phyloP scores from a whole-genome alignment of 2,329 filamentous ascomycete species.

The Byssochlamys sp. region DNA sequence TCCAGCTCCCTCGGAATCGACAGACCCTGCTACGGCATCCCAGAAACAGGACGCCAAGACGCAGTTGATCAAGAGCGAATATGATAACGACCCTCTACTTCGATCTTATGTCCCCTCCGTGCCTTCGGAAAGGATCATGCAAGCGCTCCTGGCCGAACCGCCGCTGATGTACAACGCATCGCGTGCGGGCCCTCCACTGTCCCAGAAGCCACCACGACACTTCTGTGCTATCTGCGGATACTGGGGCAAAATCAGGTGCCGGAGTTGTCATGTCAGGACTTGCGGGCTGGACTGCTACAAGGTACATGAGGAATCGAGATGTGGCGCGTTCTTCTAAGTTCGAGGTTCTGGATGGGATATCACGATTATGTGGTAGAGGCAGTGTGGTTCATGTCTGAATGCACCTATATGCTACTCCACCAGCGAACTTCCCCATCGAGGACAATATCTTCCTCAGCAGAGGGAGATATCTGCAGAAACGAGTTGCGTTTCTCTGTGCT shows the following conservation, averaged over 20 bases:
- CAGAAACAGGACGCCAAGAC: conserved; percentile 4
- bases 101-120: conserved; percentile 32
- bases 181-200: conserved; percentile 26
- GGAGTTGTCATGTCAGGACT: conserved; percentile 37
- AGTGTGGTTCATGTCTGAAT: neutral
- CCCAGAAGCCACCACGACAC: conserved; percentile 25
- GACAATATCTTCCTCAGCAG: neutral
- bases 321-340: conserved; percentile 31
- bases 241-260: conserved; percentile 41
- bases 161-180: conserved; percentile 39
- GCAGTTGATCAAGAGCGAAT: conserved; percentile 25
- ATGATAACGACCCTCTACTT: conserved; percentile 34
- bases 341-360: neutral
- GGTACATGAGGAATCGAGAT: conserved; percentile 39
- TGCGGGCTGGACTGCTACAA: conserved; percentile 41
- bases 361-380: neutral
- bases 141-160: conserved; percentile 36
- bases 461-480: too few relatives aligned
- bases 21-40: neutral
- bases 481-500: too few relatives aligned
- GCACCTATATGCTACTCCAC: neutral
- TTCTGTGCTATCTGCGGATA: conserved; percentile 44
- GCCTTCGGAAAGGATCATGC: conserved; percentile 39
- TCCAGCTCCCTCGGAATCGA: conserved; percentile 2
- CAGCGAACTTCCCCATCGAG: neutral